Conservation (phyloP, 2,329 filamentous ascomycete species). For the Blumeria graminis region DNA sequence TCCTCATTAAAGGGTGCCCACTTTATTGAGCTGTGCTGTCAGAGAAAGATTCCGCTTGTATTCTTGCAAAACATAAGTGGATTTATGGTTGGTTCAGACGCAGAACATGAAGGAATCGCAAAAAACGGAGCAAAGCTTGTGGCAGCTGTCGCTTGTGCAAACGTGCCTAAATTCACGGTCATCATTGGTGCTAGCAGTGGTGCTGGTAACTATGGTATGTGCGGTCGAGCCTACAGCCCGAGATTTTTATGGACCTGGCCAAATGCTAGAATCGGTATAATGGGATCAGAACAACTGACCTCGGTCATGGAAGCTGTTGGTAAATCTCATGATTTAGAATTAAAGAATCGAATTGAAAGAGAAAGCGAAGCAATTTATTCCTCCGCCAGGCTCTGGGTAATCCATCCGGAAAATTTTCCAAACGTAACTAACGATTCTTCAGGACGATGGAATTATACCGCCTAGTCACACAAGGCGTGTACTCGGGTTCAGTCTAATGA, state of each 20-base stretch:
- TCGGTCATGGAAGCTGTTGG: slow-evolving; percentile 91
- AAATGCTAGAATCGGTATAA: slow-evolving; percentile 84
- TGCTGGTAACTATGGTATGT: slow-evolving; percentile 97
- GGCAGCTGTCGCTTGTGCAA: slow-evolving; percentile 77
- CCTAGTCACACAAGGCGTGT: slow-evolving; percentile 52
- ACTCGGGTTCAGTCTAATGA: slow-evolving; percentile 46
- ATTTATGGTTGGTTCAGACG: slow-evolving; percentile 91
- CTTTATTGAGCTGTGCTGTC: slow-evolving; percentile 84
- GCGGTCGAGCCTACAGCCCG: slow-evolving; percentile 77
- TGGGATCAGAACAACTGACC: slow-evolving; percentile 81
- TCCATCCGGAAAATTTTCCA: background rate
- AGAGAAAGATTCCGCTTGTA: slow-evolving; percentile 69
- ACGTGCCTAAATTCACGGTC: slow-evolving; percentile 91
- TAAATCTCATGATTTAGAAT: slow-evolving; percentile 51
- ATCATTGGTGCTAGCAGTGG: slow-evolving; percentile 85
- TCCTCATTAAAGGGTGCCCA: slow-evolving; percentile 84
- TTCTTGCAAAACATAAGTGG: slow-evolving; percentile 94
- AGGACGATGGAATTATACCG: slow-evolving; percentile 60
- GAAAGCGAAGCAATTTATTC: slow-evolving; percentile 82
- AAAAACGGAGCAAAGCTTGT: slow-evolving; percentile 97
- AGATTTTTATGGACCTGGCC: slow-evolving; percentile 94
- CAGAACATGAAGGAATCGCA: slow-evolving; percentile 83
- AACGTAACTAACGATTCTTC: background rate
- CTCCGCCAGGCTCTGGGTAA: slow-evolving; percentile 64
- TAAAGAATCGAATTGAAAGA: slow-evolving; percentile 64